These are phyloP conservation scores for Gardenia jasminoides DNA, from an alignment of 257 asterid species.

Conservation along the genomic window DNA sequence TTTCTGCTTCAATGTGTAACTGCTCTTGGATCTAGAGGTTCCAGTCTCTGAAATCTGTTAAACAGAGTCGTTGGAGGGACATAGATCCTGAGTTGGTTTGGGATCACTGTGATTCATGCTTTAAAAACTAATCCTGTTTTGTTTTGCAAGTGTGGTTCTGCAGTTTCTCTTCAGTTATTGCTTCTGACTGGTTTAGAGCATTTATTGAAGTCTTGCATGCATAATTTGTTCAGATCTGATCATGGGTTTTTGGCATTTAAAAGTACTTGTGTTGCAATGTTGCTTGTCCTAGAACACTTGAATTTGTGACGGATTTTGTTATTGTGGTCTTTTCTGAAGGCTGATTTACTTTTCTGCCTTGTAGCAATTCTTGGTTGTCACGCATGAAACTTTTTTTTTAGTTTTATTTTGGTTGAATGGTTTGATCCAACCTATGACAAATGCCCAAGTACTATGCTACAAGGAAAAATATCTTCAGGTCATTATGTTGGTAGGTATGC, in stretches of 20 bases:
- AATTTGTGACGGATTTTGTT: not conserved
- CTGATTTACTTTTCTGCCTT: slow-evolving; percentile 9
- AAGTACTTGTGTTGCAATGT: not conserved
- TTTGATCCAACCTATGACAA: not conserved
- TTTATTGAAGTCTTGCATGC: not conserved
- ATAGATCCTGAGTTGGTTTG: slow-evolving; percentile 13
- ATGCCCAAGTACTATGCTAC: not conserved
- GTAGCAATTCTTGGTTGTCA: slow-evolving; percentile 29
- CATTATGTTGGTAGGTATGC: slow-evolving; percentile 20
- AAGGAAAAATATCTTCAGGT: not conserved
- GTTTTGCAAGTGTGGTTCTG: not conserved
- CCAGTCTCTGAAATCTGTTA: not conserved
- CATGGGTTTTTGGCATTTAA: not conserved
- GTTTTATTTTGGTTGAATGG: not conserved
- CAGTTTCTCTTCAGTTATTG: not conserved
- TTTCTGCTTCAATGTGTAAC: not conserved
- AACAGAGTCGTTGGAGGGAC: not conserved
- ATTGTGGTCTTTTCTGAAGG: not conserved
- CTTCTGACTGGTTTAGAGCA: not conserved
- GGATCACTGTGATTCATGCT: not conserved
- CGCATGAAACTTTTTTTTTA: slow-evolving; percentile 10
- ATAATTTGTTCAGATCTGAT: slow-evolving; percentile 20
- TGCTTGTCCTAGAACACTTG: not conserved
- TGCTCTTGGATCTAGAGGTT: slow-evolving; percentile 1
- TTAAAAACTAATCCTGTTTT: not conserved